phyloP scores from a whole-genome alignment of 2,329 filamentous ascomycete genomes.

The Stylonectria norvegica region DNA sequence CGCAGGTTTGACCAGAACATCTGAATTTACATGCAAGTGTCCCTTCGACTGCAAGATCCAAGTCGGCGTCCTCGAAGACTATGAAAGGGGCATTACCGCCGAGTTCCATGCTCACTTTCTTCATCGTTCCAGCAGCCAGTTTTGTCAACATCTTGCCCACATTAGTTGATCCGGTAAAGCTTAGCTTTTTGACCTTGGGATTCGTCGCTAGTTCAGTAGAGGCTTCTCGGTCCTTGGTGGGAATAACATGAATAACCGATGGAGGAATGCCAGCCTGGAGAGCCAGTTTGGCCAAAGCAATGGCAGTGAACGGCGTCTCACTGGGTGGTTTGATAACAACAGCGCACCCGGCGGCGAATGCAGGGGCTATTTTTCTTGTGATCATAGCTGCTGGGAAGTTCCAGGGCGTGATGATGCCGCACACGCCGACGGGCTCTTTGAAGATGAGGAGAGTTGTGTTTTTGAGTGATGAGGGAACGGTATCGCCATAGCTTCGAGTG shows the following conservation, averaged over 20 bases:
- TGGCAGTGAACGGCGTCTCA: conserved; percentile 68
- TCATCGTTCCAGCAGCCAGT: conserved; percentile 58
- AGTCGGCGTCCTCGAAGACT: conserved; percentile 67
- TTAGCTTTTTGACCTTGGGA: conserved; percentile 46
- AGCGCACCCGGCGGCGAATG: conserved; percentile 67
- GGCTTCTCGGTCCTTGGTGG: conserved; percentile 10
- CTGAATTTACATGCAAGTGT: conserved; percentile 66
- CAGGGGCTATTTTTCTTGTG: conserved; percentile 40
- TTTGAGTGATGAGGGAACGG: conserved; percentile 55
- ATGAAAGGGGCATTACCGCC: conserved; percentile 72
- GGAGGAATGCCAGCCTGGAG: conserved; percentile 65
- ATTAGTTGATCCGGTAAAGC: conserved; percentile 61
- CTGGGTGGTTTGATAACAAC: conserved; percentile 69
- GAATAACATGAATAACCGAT: conserved; percentile 9
- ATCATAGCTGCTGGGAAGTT: conserved; percentile 7
- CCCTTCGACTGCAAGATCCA: conserved; percentile 61
- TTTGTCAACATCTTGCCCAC: conserved; percentile 59
- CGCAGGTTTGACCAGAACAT: conserved; percentile 66
- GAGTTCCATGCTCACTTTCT: conserved; percentile 63
- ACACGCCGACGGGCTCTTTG: conserved; percentile 41
- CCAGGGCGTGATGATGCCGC: conserved; percentile 43
- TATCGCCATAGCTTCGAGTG: conserved; percentile 50
- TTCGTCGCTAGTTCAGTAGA: conserved; percentile 12
- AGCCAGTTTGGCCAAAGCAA: conserved; percentile 64
- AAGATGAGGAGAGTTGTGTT: conserved; percentile 65